Evolutionary conservation across 257 asterid genomes (phyloP), one percentile per base, ranked within the genome.

Genomic region (Salvia splendens): DNA sequence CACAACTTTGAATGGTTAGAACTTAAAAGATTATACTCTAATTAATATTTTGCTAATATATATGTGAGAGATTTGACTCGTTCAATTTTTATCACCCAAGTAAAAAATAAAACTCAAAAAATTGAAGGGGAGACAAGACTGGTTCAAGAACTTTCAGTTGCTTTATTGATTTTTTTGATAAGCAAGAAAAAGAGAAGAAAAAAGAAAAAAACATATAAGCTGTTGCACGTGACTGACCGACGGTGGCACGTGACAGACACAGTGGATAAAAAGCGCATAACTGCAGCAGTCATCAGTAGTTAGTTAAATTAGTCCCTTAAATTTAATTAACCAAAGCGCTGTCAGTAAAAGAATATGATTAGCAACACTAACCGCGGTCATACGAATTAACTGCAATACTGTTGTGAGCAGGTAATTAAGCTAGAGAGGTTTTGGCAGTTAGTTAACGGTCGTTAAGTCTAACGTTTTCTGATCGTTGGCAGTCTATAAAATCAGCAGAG

Each of bases 401-500:
- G 42, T 73, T 61, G 56, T 53, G 51, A 67, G 10, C 65, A 47
- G 64, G 68, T 28, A 56, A 69, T 48, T 68, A 52, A 46, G 70
- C 62, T 20, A 20, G 38, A 62, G 33, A 17, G 48, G 41, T 3
- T 11, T 81, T 76, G 80, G 80, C 79, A 76, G 82, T 79, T 78
- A 61, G 40, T 57, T 71, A 81, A 84, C 89, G 87, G 79, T 59
- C 86, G 95, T 90, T 63, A 83, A 66, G 11, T 35, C 60, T 69
- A 67, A 74, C 94, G 88, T 73, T 55, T 72, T 74, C 68, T 38
- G 71, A 56, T 45, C 67, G 71, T 58, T 24, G 69, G 42, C 68
- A 59, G 73, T 74, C 89, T 87, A 83, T 89, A 89, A 56, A 89
- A 85, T 41, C 73, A 24, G 60, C 71, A 54, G 74, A 83, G 86